These are phyloP conservation scores for Diversispora epigaea DNA, from an alignment of 192 early-diverging fungal genomes.

Conservation along the genomic window DNA sequence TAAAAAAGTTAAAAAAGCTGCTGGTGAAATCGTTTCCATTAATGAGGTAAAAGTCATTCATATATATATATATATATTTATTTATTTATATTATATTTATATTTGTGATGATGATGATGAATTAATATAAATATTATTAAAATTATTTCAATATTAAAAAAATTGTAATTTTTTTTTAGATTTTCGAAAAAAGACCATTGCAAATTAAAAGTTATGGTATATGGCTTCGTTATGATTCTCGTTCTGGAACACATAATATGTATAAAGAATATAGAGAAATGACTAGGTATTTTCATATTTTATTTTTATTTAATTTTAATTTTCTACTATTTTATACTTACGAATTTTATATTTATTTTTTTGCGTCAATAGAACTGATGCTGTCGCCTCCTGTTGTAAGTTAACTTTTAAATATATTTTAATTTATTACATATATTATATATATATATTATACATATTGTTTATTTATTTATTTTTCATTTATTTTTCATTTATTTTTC, in stretches of 20 bases:
- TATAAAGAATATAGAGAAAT: slow-evolving; percentile 99
- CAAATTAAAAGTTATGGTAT: slow-evolving; percentile 98
- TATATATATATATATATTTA: not conserved
- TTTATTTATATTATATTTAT: not conserved
- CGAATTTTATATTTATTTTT: not conserved
- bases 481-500: not conserved
- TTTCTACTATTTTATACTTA: not conserved
- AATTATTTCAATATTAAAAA: not conserved
- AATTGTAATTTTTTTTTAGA: no score
- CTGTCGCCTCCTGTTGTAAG: slow-evolving; percentile 66
- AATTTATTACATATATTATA: not conserved
- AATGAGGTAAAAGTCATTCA: slow-evolving; percentile 76
- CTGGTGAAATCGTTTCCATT: slow-evolving; percentile 95
- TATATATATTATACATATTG: not conserved
- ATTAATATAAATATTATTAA: slow-evolving; percentile 13
- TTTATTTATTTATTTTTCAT: not conserved
- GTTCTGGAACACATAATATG: slow-evolving; percentile 99
- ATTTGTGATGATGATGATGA: not conserved
- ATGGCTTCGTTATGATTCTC: slow-evolving; percentile 99
- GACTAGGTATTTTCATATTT: slow-evolving; percentile 51
- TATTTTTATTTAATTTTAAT: not conserved
- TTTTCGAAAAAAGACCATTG: slow-evolving; percentile 91
- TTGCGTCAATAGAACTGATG: slow-evolving; percentile 41
- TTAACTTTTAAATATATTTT: not conserved
- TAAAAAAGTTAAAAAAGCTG: slow-evolving; percentile 98